Base-by-base conservation (phyloP, 1,284 basidiomycete genomes). In the Sporisorium exsertum region DNA sequence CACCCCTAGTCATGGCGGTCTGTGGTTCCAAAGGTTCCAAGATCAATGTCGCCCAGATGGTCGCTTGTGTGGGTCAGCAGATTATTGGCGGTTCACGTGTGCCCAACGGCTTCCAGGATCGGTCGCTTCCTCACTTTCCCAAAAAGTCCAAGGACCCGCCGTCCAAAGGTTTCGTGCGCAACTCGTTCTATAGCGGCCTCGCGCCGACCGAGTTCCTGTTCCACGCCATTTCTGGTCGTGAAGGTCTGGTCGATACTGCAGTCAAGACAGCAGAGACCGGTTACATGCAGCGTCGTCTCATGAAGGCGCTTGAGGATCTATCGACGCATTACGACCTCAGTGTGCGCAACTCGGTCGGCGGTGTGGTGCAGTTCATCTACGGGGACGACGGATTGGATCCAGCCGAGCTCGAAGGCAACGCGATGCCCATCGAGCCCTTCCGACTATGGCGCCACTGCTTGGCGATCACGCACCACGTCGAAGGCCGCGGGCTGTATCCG, bases 41-140 rank as follows among this genome's bases (percentile, higher is more conserved):
- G 77, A 97, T 99, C 88, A 99, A 99, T 87, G 97, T 99, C 66
- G 97, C 95, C 15, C 97, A 99, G 87, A 99, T 99, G 97, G 97
- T 99, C 65, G 97, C 97, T 78, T 97, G 95, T 90, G 97, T 99
- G 79, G 97, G 97, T 12, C 97, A 99, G 85, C 97, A 99, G 85
- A 98, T 99, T 86, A 99, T 99, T 78, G 91, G 93, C 26, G 97
- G 97, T 24, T 93, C 94, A 86, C 97, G 97, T 91, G 95, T 99
- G 8, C 95, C 95, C 1, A 94, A 99, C 88, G 97, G 96, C 57
- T 99, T 99, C 88, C 97, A 99, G 87, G 97, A 99, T 87, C 93
- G 97, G 52, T 97, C 97, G 1, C 89, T 99, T 24, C 97, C 97
- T 0, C 97, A 99, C 87, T 99, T 99, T 87, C 93, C 92, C 29